These are phyloP conservation scores for Senecio squalidus DNA, from an alignment of 140 eudicot species.

Conservation along the genomic window DNA sequence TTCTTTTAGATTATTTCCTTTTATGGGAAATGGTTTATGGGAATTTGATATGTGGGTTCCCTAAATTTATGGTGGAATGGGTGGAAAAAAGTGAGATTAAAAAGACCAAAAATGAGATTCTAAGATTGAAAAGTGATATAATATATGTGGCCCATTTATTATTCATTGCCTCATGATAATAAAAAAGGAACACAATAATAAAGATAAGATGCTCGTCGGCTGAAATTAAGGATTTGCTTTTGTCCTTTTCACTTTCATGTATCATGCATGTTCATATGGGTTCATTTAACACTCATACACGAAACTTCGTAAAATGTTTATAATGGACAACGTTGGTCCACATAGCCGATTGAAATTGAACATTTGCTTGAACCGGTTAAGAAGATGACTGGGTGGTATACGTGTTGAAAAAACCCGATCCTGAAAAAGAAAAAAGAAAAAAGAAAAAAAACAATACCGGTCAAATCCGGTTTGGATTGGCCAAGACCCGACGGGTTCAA, in stretches of 20 bases:
- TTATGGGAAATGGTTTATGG: not conserved
- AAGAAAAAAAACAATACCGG: too few relatives aligned
- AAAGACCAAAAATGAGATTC: conserved; percentile 15
- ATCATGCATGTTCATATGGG: not conserved
- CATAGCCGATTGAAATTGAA: too few relatives aligned
- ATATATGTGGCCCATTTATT: conserved; percentile 10
- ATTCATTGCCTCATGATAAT: conserved; percentile 16
- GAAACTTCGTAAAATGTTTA: not conserved
- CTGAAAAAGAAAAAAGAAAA: too few relatives aligned
- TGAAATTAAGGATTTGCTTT: conserved; percentile 13
- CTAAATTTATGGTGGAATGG: not conserved
- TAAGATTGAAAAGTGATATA: conserved; percentile 1
- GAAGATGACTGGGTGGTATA: too few relatives aligned
- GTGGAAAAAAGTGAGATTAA: not conserved
- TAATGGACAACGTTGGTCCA: not conserved
- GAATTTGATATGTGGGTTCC: too few relatives aligned
- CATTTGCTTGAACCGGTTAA: too few relatives aligned
- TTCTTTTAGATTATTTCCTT: too few relatives aligned
- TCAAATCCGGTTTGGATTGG: too few relatives aligned
- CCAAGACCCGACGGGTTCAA: too few relatives aligned
- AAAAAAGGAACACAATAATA: not conserved
- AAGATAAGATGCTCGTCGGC: conserved; percentile 12
- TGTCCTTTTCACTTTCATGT: conserved; percentile 13
- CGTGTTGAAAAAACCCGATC: too few relatives aligned
- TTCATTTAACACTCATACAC: not conserved